Conservation (phyloP, 1,139 yeast species). For the Meyerozyma athensensis region DNA sequence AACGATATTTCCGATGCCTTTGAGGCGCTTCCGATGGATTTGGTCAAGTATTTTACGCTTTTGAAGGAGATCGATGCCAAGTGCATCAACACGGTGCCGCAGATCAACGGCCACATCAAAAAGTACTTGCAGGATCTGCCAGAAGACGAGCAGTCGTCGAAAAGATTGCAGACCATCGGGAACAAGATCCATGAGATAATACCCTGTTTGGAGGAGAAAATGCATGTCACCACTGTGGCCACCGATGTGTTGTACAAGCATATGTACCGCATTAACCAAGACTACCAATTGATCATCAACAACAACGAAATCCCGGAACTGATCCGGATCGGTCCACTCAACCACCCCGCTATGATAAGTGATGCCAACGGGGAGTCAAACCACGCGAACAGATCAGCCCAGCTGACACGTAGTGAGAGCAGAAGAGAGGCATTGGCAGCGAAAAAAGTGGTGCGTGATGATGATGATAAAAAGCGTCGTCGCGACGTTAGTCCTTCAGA, state of each 20-base stretch:
- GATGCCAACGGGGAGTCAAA: constrained; percentile 36
- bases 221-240: constrained; percentile 95
- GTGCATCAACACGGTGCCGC: constrained; percentile 72
- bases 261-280: constrained; percentile 70
- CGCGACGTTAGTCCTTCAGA: constrained; percentile 6
- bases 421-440: constrained; percentile 93
- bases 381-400: constrained; percentile 49
- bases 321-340: constrained; percentile 64
- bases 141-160: constrained; percentile 9
- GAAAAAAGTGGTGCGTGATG: constrained; percentile 51
- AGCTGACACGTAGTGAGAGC: constrained; percentile 71
- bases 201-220: constrained; percentile 93
- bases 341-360: constrained; percentile 84
- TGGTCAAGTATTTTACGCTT: constrained; percentile 79
- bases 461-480: constrained; percentile 21
- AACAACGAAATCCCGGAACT: constrained; percentile 72
- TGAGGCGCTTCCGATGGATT: constrained; percentile 83
- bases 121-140: constrained; percentile 48
- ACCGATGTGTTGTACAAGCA: constrained; percentile 72
- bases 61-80: constrained; percentile 94
- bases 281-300: constrained; percentile 64
- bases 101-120: constrained; percentile 54
- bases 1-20: constrained; percentile 90
- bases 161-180: constrained; percentile 33
- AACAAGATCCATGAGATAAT: constrained; percentile 62